A percentile compares a stretch with the other conserved stretches of the same genome.
These are phyloP conservation scores for Centaurea solstitialis DNA, from an alignment of 129 eudicot species.

Conservation along the genomic window DNA sequence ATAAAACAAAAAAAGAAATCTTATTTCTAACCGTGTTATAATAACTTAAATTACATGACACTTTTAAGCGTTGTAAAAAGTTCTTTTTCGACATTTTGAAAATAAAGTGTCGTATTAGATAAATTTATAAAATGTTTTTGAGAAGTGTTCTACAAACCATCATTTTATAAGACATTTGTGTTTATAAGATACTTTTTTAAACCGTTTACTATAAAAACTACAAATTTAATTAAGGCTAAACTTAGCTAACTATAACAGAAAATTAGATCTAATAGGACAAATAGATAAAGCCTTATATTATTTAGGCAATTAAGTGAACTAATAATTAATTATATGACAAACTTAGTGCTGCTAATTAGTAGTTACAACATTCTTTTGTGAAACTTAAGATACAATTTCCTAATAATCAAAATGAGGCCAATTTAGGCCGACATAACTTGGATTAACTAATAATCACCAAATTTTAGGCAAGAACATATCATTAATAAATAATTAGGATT, in stretches of 20 bases:
- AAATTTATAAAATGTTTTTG: too few relatives aligned
- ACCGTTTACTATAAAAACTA: too few relatives aligned
- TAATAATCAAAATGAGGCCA: neutral
- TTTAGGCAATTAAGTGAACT: neutral
- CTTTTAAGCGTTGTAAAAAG: too few relatives aligned
- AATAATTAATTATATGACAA: neutral
- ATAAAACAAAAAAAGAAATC: too few relatives aligned
- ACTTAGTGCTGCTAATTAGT: neutral
- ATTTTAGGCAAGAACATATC: neutral
- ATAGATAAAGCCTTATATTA: neutral
- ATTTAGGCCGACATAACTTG: neutral
- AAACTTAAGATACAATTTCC: neutral
- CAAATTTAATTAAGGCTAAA: neutral
- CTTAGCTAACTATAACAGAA: neutral
- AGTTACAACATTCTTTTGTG: neutral
- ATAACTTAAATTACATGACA: too few relatives aligned
- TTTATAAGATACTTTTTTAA: too few relatives aligned
- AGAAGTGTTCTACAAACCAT: too few relatives aligned
- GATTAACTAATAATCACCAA: neutral
- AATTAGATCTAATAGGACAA: neutral
- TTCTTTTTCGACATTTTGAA: too few relatives aligned
- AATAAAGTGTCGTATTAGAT: too few relatives aligned
- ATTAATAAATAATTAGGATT: neutral
- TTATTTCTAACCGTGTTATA: too few relatives aligned
- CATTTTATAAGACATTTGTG: too few relatives aligned